phyloP scores from a whole-genome alignment of 495 filamentous ascomycete genomes.

The Choiromyces venosus region DNA sequence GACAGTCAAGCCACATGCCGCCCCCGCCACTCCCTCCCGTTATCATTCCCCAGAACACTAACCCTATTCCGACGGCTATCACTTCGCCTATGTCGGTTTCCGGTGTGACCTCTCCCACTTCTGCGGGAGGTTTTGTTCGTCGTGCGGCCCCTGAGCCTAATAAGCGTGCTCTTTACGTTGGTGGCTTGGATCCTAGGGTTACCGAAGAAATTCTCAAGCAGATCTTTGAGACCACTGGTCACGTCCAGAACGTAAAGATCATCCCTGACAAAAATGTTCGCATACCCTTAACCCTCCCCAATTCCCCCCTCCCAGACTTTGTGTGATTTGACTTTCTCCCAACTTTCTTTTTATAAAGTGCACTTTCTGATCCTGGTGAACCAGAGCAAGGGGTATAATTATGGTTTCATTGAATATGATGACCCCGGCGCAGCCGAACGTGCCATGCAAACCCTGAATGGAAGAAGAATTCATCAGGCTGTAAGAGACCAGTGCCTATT shows the following conservation, averaged over 20 bases:
- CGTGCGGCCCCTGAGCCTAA: conserved; percentile 96
- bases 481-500: conserved; percentile 51
- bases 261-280: conserved; percentile 68
- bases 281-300: conserved; percentile 25
- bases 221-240: conserved; percentile 97
- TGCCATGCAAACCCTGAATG: conserved; percentile 95
- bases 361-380: conserved; percentile 40
- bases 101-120: conserved; percentile 74
- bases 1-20: conserved; percentile 65
- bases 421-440: conserved; percentile 93
- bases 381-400: conserved; percentile 95
- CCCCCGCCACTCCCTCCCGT: conserved; percentile 83
- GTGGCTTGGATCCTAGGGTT: conserved; percentile 87
- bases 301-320: not conserved
- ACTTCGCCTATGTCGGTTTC: conserved; percentile 72
- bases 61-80: conserved; percentile 89
- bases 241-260: conserved; percentile 98
- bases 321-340: conserved; percentile 9
- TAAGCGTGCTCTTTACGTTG: conserved; percentile 95
- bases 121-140: conserved; percentile 72
- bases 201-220: conserved; percentile 95
- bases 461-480: conserved; percentile 87
- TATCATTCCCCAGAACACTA: conserved; percentile 92
- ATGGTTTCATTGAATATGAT: conserved; percentile 98
- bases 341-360: conserved; percentile 24